Evolutionary conservation across 2,329 filamentous ascomycete genomes (phyloP), one percentile per base, ranked within the genome.

Genomic region (Neoarthrinium moseri): DNA sequence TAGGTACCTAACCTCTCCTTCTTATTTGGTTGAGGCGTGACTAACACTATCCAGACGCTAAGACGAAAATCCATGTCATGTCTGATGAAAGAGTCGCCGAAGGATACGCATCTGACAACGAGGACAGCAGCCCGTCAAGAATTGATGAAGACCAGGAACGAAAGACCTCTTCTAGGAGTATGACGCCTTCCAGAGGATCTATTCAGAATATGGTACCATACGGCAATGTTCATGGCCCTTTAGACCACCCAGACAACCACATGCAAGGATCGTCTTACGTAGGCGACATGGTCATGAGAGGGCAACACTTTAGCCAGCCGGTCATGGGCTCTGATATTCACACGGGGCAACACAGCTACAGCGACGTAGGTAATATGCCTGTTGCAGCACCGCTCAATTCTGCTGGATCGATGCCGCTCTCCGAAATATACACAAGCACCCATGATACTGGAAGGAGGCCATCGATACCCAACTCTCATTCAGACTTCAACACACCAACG

Each of bases 51-150:
- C 47, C 56, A 46, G 18, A 57, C 36, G 66, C 65, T 4, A 72
- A 70, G 7, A 66, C 70, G 32, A 34, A 45, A 12, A 66, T 80
- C 15, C 73, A 69, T 41, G 73, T 81, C 35, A 75, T 74, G 66
- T 68, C 72, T 3, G 75, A 78, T 44, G 75, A 80, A 50, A 76
- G 77, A 51, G 60, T 73, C 6, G 66, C 68, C 4, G 73, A 78
- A 37, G 70, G 66, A 22, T 75, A 72, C 40, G 56, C 64, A 12
- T 76, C 72, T 1, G 75, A 79, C 17, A 72, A 70, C 18, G 77
- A 80, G 5, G 64, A 70, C 15, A 66, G 67, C 8, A 64, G 57
- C 8, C 58, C 65, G 2, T 60, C 64, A 39, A 67, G 72, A 42
- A 71, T 73, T 21, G 72, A 73, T 13, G 70, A 73, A 10, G 72